Percentiles rank a stretch among this genome's conserved stretches.
Evolutionary conservation across 192 early-diverging fungal genomes (phyloP).

Genomic region (Phlyctochytrium planicorne): DNA sequence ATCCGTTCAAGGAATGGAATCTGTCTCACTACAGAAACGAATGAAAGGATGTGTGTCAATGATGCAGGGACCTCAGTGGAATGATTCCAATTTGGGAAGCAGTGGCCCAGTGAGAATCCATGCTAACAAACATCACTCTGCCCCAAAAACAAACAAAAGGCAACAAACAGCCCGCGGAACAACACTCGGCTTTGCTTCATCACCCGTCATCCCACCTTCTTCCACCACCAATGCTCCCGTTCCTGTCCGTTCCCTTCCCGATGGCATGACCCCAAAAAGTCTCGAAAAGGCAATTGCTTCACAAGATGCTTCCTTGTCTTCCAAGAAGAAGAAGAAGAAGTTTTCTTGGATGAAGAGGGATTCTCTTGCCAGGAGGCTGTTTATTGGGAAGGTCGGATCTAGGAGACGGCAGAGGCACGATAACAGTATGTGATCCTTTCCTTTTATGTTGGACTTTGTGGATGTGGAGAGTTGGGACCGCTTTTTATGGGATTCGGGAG

Average conservation of each 20-base stretch:
- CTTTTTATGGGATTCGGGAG: too few species aligned
- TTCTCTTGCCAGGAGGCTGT: slow-evolving; percentile 10
- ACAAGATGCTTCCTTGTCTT: not conserved
- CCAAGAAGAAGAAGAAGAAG: slow-evolving; percentile 1
- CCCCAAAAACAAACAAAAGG: too few species aligned
- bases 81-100: too few species aligned
- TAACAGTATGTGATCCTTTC: slow-evolving; percentile 18
- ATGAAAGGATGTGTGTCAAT: too few species aligned
- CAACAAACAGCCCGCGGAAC: not conserved
- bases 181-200: not conserved
- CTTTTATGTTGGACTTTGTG: not conserved
- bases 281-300: not conserved
- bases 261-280: too few species aligned
- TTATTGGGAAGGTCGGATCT: slow-evolving; percentile 21
- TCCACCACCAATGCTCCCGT: not conserved
- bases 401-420: slow-evolving; percentile 31
- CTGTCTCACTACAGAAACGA: too few species aligned
- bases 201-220: not conserved
- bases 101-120: too few species aligned
- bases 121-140: too few species aligned
- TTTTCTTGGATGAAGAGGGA: slow-evolving; percentile 9
- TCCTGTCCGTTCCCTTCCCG: too few species aligned
- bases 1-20: too few species aligned
- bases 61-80: too few species aligned
- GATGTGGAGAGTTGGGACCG: too few species aligned